A percentile compares a stretch with the other conserved stretches of the same genome.
Evolutionary conservation across 306 rosid genomes (phyloP).

Genomic region (Myrica gale): DNA sequence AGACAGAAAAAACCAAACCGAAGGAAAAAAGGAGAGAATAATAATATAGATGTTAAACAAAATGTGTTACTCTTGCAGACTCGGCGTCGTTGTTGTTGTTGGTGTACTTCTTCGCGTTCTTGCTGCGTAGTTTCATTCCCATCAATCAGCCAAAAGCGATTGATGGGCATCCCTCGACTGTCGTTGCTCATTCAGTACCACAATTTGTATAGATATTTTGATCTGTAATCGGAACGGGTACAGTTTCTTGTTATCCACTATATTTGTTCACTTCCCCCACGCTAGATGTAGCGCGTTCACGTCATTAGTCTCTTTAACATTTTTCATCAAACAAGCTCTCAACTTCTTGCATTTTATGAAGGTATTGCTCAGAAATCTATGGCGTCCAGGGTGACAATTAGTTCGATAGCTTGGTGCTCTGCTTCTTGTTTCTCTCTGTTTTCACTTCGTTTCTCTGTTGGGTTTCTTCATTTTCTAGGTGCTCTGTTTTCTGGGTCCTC

Average conservation of each 20-base stretch:
- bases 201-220: slow-evolving; percentile 37
- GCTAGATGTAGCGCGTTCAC: not conserved
- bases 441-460: not conserved
- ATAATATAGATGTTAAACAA: too few species aligned
- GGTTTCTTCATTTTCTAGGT: not conserved
- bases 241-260: not conserved
- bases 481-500: not conserved
- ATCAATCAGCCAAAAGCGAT: slow-evolving; percentile 12
- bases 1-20: not conserved
- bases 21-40: not conserved
- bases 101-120: not conserved
- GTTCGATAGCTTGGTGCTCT: not conserved
- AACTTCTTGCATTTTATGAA: not conserved
- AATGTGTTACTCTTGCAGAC: not conserved
- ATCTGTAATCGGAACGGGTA: not conserved
- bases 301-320: not conserved
- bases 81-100: too few species aligned
- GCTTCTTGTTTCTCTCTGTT: not conserved
- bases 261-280: slow-evolving; percentile 4
- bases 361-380: not conserved
- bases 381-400: not conserved
- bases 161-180: slow-evolving; percentile 24
- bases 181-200: slow-evolving; percentile 17
- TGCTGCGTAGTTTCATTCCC: not conserved
- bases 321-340: not conserved